Conservation (phyloP, 495 filamentous ascomycete species). For the Aspergillus ellipticus region DNA sequence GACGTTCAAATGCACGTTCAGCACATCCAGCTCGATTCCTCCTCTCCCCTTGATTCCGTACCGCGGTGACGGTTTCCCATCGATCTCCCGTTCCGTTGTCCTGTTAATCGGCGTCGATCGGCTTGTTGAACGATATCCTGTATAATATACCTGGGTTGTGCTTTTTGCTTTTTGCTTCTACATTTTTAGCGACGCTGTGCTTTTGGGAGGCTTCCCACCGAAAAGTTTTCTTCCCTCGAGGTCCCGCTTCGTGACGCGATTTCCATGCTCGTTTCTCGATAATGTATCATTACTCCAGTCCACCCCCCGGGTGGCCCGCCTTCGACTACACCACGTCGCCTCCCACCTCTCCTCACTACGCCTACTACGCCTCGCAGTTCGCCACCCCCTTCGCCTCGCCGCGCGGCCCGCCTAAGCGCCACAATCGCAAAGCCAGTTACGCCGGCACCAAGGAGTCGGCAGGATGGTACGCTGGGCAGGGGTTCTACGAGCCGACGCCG, state of each 20-base stretch:
- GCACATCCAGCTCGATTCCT: constrained; percentile 37
- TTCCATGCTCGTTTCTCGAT: constrained; percentile 35
- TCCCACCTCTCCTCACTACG: constrained; percentile 49
- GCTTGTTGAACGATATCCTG: constrained; percentile 47
- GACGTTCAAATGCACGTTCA: constrained; percentile 50
- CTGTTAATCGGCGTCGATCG: constrained; percentile 37
- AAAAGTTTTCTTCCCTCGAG: constrained; percentile 5
- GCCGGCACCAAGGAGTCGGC: constrained; percentile 38
- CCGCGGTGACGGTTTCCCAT: constrained; percentile 44
- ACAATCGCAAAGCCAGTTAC: constrained; percentile 47
- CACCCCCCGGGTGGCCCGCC: constrained; percentile 46
- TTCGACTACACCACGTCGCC: constrained; percentile 51
- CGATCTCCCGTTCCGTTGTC: constrained; percentile 19
- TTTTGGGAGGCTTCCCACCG: constrained; percentile 13
- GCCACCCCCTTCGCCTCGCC: constrained; percentile 39
- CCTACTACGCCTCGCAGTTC: constrained; percentile 43
- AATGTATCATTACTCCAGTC: constrained; percentile 54
- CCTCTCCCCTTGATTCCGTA: constrained; percentile 45
- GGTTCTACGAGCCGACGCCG: constrained; percentile 44
- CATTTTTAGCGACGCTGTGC: constrained; percentile 15
- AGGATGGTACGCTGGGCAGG: constrained; percentile 36
- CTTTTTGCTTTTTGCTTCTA: constrained; percentile 19
- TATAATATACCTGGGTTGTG: constrained; percentile 45
- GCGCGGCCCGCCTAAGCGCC: constrained; percentile 38
- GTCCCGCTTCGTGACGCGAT: constrained; percentile 14